A percentile compares a stretch with the other conserved stretches of the same genome.
phyloP scores from a whole-genome alignment of 176 grass and related monocot genomes.

The Phragmites australis region DNA sequence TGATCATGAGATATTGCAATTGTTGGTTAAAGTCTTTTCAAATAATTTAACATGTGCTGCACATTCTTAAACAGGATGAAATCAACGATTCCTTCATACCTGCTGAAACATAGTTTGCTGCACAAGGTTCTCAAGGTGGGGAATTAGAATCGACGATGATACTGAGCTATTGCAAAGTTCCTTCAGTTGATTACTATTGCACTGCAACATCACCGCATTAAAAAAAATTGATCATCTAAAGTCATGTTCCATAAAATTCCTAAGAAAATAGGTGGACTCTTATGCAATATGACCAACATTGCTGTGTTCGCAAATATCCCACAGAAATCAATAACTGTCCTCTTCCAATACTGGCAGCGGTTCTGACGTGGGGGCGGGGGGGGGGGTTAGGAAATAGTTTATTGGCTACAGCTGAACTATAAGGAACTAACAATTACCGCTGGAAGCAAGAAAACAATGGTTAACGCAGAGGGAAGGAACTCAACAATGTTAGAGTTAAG shows the following conservation, averaged over 20 bases:
- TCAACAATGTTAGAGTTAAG: background rate
- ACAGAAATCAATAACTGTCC: background rate
- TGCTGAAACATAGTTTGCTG: slow-evolving; percentile 95
- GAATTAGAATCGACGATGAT: slow-evolving; percentile 78
- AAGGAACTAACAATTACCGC: background rate
- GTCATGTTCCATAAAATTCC: background rate
- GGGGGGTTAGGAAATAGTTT: background rate
- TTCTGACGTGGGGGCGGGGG: no score
- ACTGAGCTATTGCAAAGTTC: slow-evolving; percentile 72
- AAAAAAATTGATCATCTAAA: slow-evolving; percentile 6
- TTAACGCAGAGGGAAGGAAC: background rate
- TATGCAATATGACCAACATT: background rate
- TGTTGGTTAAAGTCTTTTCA: slow-evolving; percentile 27
- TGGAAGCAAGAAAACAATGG: background rate
- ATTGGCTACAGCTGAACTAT: background rate
- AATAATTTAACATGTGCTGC: slow-evolving; percentile 26
- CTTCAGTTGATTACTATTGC: slow-evolving; percentile 59
- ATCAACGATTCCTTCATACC: slow-evolving; percentile 45
- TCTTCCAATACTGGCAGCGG: background rate
- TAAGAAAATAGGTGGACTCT: background rate
- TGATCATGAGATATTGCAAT: slow-evolving; percentile 47
- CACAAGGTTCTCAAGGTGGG: slow-evolving; percentile 96
- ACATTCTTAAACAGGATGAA: slow-evolving; percentile 21
- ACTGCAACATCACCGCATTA: slow-evolving; percentile 44
- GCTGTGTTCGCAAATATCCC: background rate